Evolutionary conservation across 345 rosid species (phyloP).

Genomic region (Camelina neglecta): DNA sequence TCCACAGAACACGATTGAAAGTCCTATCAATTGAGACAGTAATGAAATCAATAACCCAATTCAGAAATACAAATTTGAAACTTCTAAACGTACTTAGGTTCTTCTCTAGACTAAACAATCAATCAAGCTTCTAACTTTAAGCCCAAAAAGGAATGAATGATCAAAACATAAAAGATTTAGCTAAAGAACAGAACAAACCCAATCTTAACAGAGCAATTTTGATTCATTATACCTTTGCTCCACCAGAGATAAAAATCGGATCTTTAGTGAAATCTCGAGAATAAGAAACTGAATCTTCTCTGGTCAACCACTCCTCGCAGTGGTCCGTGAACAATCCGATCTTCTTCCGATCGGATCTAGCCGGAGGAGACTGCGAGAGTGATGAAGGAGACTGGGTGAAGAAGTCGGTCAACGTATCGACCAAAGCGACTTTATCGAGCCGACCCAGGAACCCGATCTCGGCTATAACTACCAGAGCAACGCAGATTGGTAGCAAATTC

Average conservation of each 20-base stretch:
- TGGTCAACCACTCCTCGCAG: slow-evolving; percentile 83
- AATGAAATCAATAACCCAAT: neutral
- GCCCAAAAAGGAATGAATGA: neutral
- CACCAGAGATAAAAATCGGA: slow-evolving; percentile 71
- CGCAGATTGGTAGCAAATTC: slow-evolving; percentile 64
- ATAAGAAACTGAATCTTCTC: slow-evolving; percentile 65
- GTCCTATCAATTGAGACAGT: slow-evolving; percentile 51
- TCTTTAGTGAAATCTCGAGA: slow-evolving; percentile 76
- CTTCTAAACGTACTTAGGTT: neutral
- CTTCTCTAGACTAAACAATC: neutral
- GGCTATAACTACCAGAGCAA: slow-evolving; percentile 66
- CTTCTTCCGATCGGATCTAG: slow-evolving; percentile 28
- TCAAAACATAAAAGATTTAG: neutral
- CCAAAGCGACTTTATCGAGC: slow-evolving; percentile 65
- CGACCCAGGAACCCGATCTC: slow-evolving; percentile 88
- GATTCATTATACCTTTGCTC: slow-evolving; percentile 46
- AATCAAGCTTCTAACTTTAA: neutral
- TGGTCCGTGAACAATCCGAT: slow-evolving; percentile 44
- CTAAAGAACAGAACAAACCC: neutral
- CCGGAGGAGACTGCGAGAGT: slow-evolving; percentile 15
- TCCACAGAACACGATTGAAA: slow-evolving; percentile 68
- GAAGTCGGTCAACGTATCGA: slow-evolving; percentile 77
- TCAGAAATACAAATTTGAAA: no score
- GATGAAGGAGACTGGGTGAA: slow-evolving; percentile 45
- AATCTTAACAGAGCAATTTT: neutral